Evolutionary conservation across 2,329 filamentous ascomycete genomes (phyloP), one percentile per base, ranked within the genome.

Genomic region (Trichoderma sp.): DNA sequence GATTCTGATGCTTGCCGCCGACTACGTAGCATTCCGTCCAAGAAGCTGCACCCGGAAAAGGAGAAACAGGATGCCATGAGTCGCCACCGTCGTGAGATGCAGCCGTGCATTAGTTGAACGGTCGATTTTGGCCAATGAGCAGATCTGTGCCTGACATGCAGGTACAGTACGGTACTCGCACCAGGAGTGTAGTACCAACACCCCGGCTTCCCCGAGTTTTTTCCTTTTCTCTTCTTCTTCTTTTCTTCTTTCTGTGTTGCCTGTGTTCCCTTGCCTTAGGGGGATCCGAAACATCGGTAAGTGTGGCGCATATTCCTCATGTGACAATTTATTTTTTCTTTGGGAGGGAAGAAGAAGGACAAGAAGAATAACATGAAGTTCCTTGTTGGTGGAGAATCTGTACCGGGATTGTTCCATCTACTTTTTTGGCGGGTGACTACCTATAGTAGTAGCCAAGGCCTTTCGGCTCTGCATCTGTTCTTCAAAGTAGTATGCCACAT

Each of bases 71-170:
- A 71, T 45, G 68, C 56, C 21, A 72, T 65, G n/a, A 65, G 69
- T 73, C 69, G 60, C 69, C 69, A 73, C 69, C 41, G 60, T 65
- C 31, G 60, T 12, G 69, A 38, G 60, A 73, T 73, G 69, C 69
- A 56, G 69, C 41, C 69, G 50, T 73, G 60, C 69, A 56, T 73
- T 73, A 72, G 69, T 41, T 63, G 21, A 62, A 35, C 60, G 60
- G 29, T 53, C 29, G 14, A 29, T 38, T 65, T 73, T 53, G 38
- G 38, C 69, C 69, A 73, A 73, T 73, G 41, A 73, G 69, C 59
- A 56, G 69, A 73, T 65, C 60, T 65, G 41, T 64, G 41, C 69
- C 41, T 65, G 41, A 45, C 68, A 65, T 73, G 69, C 69, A 73
- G 59, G 69, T 65, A 65, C 69, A 21, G 69, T 56, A 65, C 69